A percentile compares a stretch with the other conserved stretches of the same genome.
phyloP scores from a whole-genome alignment of 805 yeast species.

The Ascoidea tarda region DNA sequence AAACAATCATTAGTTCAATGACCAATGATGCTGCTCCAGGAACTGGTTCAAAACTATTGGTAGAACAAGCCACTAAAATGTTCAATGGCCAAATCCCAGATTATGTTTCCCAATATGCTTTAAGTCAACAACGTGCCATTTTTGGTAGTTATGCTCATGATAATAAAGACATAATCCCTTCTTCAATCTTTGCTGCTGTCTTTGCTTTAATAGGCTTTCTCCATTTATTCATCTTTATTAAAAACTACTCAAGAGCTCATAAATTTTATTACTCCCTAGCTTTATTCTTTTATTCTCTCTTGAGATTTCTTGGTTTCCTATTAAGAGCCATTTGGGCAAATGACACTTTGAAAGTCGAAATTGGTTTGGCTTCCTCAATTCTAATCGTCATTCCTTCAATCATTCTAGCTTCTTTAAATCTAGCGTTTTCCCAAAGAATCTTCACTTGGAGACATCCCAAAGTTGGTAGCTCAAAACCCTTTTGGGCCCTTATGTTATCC shows the following conservation, averaged over 20 bases:
- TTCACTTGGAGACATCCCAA: conserved; percentile 72
- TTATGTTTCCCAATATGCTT: conserved; percentile 15
- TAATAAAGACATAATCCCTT: conserved; percentile 40
- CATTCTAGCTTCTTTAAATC: conserved; percentile 41
- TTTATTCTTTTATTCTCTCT: conserved; percentile 34
- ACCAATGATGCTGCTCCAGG: conserved; percentile 34
- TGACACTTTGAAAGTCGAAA: conserved; percentile 27
- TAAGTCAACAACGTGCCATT: conserved; percentile 29
- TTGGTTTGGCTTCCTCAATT: conserved; percentile 44
- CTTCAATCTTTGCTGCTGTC: conserved; percentile 39
- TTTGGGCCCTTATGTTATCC: conserved; percentile 35
- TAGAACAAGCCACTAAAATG: conserved; percentile 19
- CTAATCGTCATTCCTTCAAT: conserved; percentile 44
- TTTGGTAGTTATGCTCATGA: conserved; percentile 51
- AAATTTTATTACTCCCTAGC: conserved; percentile 40
- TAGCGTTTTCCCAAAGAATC: conserved; percentile 56
- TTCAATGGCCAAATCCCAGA: conserved; percentile 27
- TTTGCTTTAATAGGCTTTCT: conserved; percentile 34
- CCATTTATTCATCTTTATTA: conserved; percentile 30
- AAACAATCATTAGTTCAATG: conserved; percentile 8
- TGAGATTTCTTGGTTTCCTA: conserved; percentile 45
- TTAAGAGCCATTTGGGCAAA: conserved; percentile 45
- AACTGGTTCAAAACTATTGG: conserved; percentile 28
- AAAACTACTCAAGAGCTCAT: conserved; percentile 42
- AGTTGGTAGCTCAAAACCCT: conserved; percentile 36